Evolutionary conservation across 1,139 yeast species (phyloP).

Genomic region (Taphrina pruni): DNA sequence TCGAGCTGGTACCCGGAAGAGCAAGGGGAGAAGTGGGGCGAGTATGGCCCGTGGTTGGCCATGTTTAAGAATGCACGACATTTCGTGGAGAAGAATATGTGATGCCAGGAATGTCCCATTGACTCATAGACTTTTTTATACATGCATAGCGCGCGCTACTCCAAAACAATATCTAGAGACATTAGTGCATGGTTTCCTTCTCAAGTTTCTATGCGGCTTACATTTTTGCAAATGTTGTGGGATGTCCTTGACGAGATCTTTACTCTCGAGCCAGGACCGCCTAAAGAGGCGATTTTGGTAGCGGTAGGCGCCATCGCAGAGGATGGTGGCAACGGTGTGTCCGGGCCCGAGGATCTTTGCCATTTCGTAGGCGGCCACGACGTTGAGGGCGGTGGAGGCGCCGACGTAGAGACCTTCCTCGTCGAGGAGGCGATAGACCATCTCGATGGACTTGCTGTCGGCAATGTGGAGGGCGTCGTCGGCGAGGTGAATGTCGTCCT

Average conservation of each 20-base stretch:
- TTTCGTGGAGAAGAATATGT: constrained; percentile 74
- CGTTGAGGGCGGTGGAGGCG: constrained; percentile 83
- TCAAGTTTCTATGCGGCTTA: background rate
- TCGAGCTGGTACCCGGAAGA: constrained; percentile 88
- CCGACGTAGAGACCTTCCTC: constrained; percentile 93
- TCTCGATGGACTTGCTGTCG: constrained; percentile 74
- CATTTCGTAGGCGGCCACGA: constrained; percentile 76
- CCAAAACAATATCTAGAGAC: constrained; percentile 32
- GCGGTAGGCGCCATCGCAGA: constrained; percentile 59
- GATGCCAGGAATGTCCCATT: background rate
- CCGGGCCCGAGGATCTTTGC: constrained; percentile 80
- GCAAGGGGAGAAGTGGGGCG: constrained; percentile 69
- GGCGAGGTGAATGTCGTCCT: constrained; percentile 73
- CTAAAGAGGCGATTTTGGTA: constrained; percentile 64
- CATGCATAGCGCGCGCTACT: constrained; percentile 2
- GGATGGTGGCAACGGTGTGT: constrained; percentile 78
- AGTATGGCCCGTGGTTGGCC: constrained; percentile 92
- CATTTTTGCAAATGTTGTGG: constrained; percentile 77
- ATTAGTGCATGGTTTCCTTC: background rate
- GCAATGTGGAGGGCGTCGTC: constrained; percentile 75
- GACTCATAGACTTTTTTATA: background rate
- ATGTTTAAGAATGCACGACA: constrained; percentile 90
- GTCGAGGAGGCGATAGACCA: constrained; percentile 80
- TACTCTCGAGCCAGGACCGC: constrained; percentile 73
- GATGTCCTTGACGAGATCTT: constrained; percentile 67